Base-by-base conservation (phyloP, 2,329 filamentous ascomycete species). In the Lizonia empirigonia region DNA sequence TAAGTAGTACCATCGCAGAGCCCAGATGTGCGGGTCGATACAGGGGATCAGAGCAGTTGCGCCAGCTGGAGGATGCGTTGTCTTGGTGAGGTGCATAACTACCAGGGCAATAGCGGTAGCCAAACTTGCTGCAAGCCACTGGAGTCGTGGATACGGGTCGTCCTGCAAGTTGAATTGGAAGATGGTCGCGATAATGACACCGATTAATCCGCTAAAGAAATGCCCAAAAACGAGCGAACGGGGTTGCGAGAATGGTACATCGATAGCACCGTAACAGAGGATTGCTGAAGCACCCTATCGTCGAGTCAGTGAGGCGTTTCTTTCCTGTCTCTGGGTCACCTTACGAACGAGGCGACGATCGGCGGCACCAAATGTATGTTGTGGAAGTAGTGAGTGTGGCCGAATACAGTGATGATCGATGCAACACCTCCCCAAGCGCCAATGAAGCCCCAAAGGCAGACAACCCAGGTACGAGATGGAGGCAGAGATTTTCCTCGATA, bases 1-100 rank as follows among this genome's bases (percentile, higher is more conserved):
- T 1, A 78, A 56, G 40, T 72, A 78, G 42, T 70, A 71, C 77
- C 77, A 79, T 4, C 74, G 68, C 50, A 78, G 56, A 0, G 65
- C 65, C 55, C 74, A 73, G 26, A 77, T 70, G 7, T 64, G 55
- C 8, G 65, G 55, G 13, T 77, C 68, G 5, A 75, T 68, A 19
- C 71, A 71, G 1, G 77, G 76, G 34, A 80, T 55, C 4, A 79
- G 63, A 0, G 77, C 76, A 9, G 77, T 79, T 1, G 77, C 77
- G 22, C 77, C 77, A 15, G 76, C 77, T 5, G 77, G 77, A 13
- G 77, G 77, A 53, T 80, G 77, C 1, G 77, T 74, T 4, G 76
- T 78, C 38, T 76, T 76, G 1, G 77, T 79, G 16, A 76, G 53
- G 40, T 74, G 72, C 77, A 79, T 80, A 22, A 76, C 73, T n/a